Percentiles rank a stretch among this genome's conserved stretches.
Evolutionary conservation across 768 basidiomycete genomes (phyloP).

Genomic region (Termitomyces sp.): DNA sequence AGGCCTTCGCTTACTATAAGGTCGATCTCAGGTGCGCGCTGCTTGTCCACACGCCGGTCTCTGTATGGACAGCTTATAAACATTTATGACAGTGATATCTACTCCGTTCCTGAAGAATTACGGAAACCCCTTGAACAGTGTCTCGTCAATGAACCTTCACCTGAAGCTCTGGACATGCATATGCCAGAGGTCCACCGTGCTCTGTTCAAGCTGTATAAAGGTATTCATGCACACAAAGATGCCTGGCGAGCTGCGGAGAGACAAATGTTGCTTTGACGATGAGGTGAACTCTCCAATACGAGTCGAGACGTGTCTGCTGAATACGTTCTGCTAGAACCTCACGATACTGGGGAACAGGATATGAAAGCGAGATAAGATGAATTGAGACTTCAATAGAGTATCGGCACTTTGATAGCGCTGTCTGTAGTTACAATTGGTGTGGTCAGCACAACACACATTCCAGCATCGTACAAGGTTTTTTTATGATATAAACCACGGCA

Average conservation of each 20-base stretch:
- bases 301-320: not conserved
- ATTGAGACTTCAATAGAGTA: not conserved
- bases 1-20: constrained; percentile 65
- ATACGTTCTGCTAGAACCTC: too few species aligned
- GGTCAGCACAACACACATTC: too few species aligned
- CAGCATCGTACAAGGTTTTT: too few species aligned
- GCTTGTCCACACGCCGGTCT: not conserved
- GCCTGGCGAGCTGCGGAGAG: constrained; percentile 27
- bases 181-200: constrained; percentile 79
- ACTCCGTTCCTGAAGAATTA: constrained; percentile 56
- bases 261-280: not conserved
- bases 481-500: too few species aligned
- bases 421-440: too few species aligned
- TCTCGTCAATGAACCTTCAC: constrained; percentile 73
- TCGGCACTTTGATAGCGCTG: too few species aligned
- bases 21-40: constrained; percentile 61
- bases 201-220: constrained; percentile 76
- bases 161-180: constrained; percentile 64
- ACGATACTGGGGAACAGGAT: too few species aligned
- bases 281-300: not conserved
- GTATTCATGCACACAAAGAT: constrained; percentile 72
- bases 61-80: not conserved
- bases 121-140: constrained; percentile 60
- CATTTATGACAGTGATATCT: constrained; percentile 45
- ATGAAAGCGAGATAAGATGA: not conserved